Base-by-base conservation (phyloP, 495 filamentous ascomycete species). In the Penicillium odoratum region DNA sequence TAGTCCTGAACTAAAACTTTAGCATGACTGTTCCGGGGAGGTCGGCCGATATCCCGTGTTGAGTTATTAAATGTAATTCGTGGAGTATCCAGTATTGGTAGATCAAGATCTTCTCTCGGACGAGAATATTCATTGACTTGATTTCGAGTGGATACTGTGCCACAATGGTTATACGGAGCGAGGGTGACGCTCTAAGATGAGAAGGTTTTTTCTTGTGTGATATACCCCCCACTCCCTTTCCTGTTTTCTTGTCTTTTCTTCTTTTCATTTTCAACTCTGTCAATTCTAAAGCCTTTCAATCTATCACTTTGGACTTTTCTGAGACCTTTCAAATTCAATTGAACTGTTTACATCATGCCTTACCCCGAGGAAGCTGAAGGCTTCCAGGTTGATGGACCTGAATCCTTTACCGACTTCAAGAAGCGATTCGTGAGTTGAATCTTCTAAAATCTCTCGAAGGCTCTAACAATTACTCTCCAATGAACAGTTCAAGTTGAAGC, bases 351-450 rank as follows among this genome's bases (percentile, higher is more conserved):
- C 46, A 60, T 81, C 71, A 90, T 91, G 89, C 78, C 79, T 58
- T 92, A 92, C 70, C 90, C 89, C 65, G 87, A 92, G 43, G 85
- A 84, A 60, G 88, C 91, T 48, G 79, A 86, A 61, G 89, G 90
- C 51, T 92, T 90, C 74, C 83, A 86, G 77, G 80, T 89, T 66
- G 75, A 85, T 53, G 77, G 79, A 67, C 75, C 80, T 46, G 76
- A 83, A 30, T 81, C 83, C 51, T 87, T 81, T 72, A 82, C 73
- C 59, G 65, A 80, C 11, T 90, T 90, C 72, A 79, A 81, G 57
- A 89, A 87, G 72, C 71, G 84, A 64, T 82, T 83, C 58, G 87
- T 88, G 69, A 48, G 75, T 74, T 48, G 11, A 5, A 31, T 25
- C n/a, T 56, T 31, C 10, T 28, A 13, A 4, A 1, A 45, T 21